Conservation (phyloP, 441 rosid genomes). For the Adansonia gregorii region DNA sequence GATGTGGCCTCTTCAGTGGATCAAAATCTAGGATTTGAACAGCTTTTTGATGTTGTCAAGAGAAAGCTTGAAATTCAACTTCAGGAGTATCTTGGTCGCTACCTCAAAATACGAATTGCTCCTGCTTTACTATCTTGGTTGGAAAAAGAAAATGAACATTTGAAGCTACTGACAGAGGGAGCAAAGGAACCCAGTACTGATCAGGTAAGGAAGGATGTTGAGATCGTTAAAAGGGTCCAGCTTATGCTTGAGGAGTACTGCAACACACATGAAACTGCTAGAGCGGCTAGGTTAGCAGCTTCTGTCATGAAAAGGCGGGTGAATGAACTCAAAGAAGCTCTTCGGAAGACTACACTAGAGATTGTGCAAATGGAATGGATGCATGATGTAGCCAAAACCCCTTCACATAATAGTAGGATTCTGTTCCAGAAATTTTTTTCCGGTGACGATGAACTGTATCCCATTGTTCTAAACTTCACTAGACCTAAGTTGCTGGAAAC, state of each 20-base stretch:
- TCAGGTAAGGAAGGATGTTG: conserved; percentile 52
- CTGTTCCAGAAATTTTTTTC: conserved; percentile 63
- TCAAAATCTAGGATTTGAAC: conserved; percentile 90
- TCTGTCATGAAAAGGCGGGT: conserved; percentile 75
- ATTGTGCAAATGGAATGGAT: conserved; percentile 97
- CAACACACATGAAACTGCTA: conserved; percentile 87
- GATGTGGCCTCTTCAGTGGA: conserved; percentile 75
- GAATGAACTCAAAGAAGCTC: conserved; percentile 75
- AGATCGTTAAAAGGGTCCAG: conserved; percentile 64
- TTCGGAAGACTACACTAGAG: conserved; percentile 74
- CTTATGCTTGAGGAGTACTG: conserved; percentile 91
- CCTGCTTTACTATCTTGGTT: conserved; percentile 71
- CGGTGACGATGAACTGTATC: conserved; percentile 58
- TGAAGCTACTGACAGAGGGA: conserved; percentile 56
- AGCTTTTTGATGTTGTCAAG: conserved; percentile 78
- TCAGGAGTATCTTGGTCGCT: conserved; percentile 65
- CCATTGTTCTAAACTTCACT: conserved; percentile 64
- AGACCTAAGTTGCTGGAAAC: conserved; percentile 77
- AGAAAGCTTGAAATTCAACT: conserved; percentile 84
- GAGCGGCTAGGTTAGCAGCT: conserved; percentile 86
- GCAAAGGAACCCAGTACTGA: conserved; percentile 50
- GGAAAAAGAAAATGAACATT: conserved; percentile 66
- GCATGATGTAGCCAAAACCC: conserved; percentile 63
- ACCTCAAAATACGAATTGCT: conserved; percentile 69
- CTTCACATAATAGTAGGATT: conserved; percentile 65